Evolutionary conservation across 257 asterid genomes (phyloP).

Genomic region (Capsicum pubescens): DNA sequence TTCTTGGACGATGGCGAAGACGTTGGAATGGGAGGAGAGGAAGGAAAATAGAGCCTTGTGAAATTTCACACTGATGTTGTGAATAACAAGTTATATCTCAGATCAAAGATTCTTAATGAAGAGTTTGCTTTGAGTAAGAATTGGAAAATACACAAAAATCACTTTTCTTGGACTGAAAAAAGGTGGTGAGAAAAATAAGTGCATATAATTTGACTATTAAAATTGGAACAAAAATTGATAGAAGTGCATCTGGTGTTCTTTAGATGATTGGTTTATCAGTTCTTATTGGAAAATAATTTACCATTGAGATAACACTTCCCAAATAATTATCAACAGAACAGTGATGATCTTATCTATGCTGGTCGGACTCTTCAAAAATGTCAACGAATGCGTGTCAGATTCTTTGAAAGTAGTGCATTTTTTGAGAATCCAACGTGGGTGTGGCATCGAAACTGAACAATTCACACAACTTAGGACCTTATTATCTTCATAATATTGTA

Average conservation of each 20-base stretch:
- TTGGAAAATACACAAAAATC: constrained; percentile 30
- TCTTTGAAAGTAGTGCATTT: too few species aligned
- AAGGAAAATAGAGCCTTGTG: constrained; percentile 51
- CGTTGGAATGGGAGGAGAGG: constrained; percentile 50
- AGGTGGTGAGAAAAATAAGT: neutral
- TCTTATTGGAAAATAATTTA: constrained; percentile 21
- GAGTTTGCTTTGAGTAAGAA: constrained; percentile 26
- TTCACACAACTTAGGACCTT: too few species aligned
- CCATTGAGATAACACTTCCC: neutral
- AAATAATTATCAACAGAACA: neutral
- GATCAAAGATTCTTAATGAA: constrained; percentile 24
- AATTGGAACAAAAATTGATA: neutral
- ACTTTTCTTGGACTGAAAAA: constrained; percentile 30
- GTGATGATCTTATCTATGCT: neutral
- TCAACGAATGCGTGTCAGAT: too few species aligned
- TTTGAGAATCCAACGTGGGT: too few species aligned
- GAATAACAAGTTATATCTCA: constrained; percentile 1
- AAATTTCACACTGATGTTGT: constrained; percentile 5
- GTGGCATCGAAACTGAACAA: too few species aligned
- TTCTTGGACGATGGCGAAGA: constrained; percentile 71
- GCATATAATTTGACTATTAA: neutral
- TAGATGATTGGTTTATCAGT: constrained; percentile 23
- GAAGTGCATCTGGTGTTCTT: constrained; percentile 18
- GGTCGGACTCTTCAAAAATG: too few species aligned
- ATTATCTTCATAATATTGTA: too few species aligned